Conservation (phyloP, 2,329 filamentous ascomycete species). For the Trichoderma harzianum region DNA sequence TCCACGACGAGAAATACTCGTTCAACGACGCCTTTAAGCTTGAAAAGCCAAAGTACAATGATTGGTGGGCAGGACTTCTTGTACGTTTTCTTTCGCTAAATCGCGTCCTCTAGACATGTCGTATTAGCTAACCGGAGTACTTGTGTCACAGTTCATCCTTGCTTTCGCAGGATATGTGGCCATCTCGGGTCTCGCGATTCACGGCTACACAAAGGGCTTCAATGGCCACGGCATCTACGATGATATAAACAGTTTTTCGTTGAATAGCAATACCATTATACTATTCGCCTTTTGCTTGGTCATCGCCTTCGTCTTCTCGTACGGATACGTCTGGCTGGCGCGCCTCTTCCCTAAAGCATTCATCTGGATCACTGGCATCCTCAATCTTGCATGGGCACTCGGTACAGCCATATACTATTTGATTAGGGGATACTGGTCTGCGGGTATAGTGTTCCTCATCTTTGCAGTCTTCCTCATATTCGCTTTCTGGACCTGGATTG, state of each 20-base stretch:
- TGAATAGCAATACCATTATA: conserved; percentile 81
- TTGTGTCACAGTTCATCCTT: conserved; percentile 57
- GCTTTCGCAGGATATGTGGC: conserved; percentile 71
- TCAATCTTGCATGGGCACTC: conserved; percentile 82
- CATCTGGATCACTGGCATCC: conserved; percentile 87
- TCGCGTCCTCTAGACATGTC: no score
- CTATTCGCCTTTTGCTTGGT: conserved; percentile 77
- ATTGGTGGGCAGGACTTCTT: conserved; percentile 82
- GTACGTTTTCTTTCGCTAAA: conserved; percentile 39
- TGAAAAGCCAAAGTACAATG: conserved; percentile 81
- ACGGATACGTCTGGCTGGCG: conserved; percentile 71
- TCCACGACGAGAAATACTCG: conserved; percentile 46
- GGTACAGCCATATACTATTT: conserved; percentile 87
- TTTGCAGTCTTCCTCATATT: conserved; percentile 45
- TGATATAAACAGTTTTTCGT: conserved; percentile 58
- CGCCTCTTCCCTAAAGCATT: conserved; percentile 82
- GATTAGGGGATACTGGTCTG: conserved; percentile 70
- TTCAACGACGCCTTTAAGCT: conserved; percentile 84
- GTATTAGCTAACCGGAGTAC: not conserved
- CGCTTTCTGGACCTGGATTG: conserved; percentile 80
- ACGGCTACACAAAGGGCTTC: conserved; percentile 64
- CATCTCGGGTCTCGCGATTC: conserved; percentile 71
- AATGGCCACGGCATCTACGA: conserved; percentile 73
- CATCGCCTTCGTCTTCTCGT: conserved; percentile 71
- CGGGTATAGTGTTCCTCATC: conserved; percentile 81